Conservation (phyloP, 176 grass and related monocot species). For the Pontederia crassipes region DNA sequence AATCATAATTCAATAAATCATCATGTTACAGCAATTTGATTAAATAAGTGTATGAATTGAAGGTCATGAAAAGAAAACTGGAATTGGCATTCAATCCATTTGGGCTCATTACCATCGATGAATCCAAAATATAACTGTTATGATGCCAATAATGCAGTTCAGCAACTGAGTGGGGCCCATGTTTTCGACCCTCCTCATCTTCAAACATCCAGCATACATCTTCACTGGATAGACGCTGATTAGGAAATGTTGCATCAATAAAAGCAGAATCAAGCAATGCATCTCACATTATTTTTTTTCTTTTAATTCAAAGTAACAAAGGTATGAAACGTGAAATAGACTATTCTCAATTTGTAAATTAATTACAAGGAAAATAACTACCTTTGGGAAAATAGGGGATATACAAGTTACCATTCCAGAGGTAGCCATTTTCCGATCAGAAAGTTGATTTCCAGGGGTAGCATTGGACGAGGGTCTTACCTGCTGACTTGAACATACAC, state of each 20-base stretch:
- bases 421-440: slow-evolving; percentile 8
- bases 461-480: not conserved
- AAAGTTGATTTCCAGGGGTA: not conserved
- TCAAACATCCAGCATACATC: slow-evolving; percentile 96
- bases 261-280: not conserved
- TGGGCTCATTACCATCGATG: slow-evolving; percentile 57
- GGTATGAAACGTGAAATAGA: slow-evolving; percentile 4
- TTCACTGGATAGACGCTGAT: slow-evolving; percentile 42
- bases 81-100: not conserved
- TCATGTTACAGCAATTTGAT: no score
- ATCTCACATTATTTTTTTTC: no score
- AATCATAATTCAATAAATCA: no score
- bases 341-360: not conserved
- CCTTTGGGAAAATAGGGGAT: slow-evolving; percentile 28
- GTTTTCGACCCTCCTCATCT: slow-evolving; percentile 54
- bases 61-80: no score
- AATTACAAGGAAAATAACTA: slow-evolving; percentile 15
- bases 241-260: slow-evolving; percentile 6
- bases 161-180: slow-evolving; percentile 80
- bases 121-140: slow-evolving; percentile 78
- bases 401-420: slow-evolving; percentile 5
- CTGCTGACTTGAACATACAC: not conserved
- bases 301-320: slow-evolving; percentile 5
- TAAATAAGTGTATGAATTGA: no score
- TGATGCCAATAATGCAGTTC: slow-evolving; percentile 96